Evolutionary conservation across 2,329 filamentous ascomycete species (phyloP).

Genomic region (Fusarium protoensiforme): DNA sequence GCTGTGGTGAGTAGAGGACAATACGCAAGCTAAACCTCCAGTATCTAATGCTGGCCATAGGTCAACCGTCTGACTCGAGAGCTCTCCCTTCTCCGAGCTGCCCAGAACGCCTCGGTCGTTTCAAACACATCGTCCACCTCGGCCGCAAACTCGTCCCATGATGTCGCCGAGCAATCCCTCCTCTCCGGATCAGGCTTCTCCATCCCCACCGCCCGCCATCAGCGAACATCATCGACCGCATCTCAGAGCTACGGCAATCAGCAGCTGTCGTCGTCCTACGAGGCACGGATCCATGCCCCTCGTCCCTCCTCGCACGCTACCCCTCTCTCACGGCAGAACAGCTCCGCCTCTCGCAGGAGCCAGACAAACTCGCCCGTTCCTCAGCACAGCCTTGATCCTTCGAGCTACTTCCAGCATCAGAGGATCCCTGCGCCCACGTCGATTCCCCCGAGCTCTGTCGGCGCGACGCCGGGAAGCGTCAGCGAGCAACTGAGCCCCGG

Average conservation of each 20-base stretch:
- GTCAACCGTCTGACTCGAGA: slow-evolving; percentile 94
- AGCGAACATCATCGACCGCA: slow-evolving; percentile 68
- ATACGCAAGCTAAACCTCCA: accelerated
- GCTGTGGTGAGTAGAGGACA: slow-evolving; percentile 73
- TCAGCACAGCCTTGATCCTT: slow-evolving; percentile 55
- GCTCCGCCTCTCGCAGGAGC: slow-evolving; percentile 64
- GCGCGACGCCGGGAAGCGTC: slow-evolving; percentile 53
- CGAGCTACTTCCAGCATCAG: slow-evolving; percentile 62
- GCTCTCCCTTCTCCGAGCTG: slow-evolving; percentile 81
- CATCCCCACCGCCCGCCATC: slow-evolving; percentile 65
- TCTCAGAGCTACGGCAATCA: slow-evolving; percentile 61
- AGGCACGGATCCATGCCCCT: slow-evolving; percentile 56
- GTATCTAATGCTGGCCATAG: slow-evolving; percentile 55
- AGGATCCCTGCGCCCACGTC: slow-evolving; percentile 51
- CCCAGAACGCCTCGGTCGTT: slow-evolving; percentile 73
- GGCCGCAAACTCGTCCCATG: slow-evolving; percentile 62
- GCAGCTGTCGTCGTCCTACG: slow-evolving; percentile 50
- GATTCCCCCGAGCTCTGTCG: slow-evolving; percentile 50
- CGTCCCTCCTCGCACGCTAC: slow-evolving; percentile 58
- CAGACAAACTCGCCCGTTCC: slow-evolving; percentile 61
- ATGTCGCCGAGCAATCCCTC: slow-evolving; percentile 62
- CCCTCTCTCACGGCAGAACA: slow-evolving; percentile 65
- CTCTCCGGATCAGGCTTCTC: slow-evolving; percentile 69
- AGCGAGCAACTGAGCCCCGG: slow-evolving; percentile 62
- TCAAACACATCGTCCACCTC: slow-evolving; percentile 74